Evolutionary conservation across 2,329 filamentous ascomycete species (phyloP).

Genomic region (Clonostachys solani): DNA sequence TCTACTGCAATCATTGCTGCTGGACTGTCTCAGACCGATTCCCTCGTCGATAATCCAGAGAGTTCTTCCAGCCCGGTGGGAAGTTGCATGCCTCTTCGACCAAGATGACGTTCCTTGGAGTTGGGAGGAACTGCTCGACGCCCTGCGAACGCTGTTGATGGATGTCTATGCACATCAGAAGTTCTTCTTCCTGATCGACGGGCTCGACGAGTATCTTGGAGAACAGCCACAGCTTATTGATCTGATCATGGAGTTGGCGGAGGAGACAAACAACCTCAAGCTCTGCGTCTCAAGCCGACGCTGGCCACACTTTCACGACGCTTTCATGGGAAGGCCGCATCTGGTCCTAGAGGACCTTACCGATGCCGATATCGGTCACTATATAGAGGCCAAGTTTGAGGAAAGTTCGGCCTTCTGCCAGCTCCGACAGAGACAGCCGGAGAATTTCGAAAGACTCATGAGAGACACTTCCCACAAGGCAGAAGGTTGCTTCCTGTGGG

Average conservation of each 20-base stretch:
- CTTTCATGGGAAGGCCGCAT: background rate
- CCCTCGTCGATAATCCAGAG: background rate
- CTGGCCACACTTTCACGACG: background rate
- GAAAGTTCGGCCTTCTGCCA: background rate
- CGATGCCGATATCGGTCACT: background rate
- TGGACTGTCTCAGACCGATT: background rate
- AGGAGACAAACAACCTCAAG: background rate
- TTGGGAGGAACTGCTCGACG: background rate
- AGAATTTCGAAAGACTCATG: background rate
- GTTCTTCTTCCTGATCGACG: background rate
- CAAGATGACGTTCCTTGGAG: background rate
- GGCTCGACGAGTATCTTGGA: background rate
- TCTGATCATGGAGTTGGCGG: background rate
- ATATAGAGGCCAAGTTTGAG: background rate
- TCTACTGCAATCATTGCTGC: background rate
- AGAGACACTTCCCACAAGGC: background rate
- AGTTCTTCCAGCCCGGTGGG: background rate
- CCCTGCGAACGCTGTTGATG: background rate
- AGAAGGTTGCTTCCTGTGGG: background rate
- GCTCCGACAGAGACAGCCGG: background rate
- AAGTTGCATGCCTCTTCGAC: background rate
- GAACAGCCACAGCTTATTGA: background rate
- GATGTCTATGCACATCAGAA: background rate
- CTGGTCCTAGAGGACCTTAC: background rate
- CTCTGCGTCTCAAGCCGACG: background rate